Conservation (phyloP, 148 eudicot genomes). For the Fagopyrum tataricum region DNA sequence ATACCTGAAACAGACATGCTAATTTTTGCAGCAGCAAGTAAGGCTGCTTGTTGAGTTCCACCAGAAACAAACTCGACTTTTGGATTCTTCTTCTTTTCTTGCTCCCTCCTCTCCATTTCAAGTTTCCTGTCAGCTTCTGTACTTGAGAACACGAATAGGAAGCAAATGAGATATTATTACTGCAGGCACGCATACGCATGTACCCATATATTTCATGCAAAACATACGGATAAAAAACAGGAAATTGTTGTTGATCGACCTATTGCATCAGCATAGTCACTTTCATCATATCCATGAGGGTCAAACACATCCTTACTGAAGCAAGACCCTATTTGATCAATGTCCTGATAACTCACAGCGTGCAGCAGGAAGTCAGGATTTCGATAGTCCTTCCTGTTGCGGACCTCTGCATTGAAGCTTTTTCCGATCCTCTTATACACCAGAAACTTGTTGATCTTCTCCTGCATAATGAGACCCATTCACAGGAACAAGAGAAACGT, state of each 20-base stretch:
- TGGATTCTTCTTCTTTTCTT: slow-evolving; percentile 73
- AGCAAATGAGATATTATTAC: background rate
- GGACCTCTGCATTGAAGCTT: slow-evolving; percentile 90
- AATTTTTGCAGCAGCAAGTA: slow-evolving; percentile 46
- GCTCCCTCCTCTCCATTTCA: slow-evolving; percentile 86
- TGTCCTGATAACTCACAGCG: slow-evolving; percentile 93
- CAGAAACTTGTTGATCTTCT: slow-evolving; percentile 72
- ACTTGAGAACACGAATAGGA: slow-evolving; percentile 14
- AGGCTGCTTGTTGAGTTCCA: slow-evolving; percentile 48
- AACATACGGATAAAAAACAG: background rate
- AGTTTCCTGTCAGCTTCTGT: slow-evolving; percentile 87
- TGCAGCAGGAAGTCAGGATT: slow-evolving; percentile 96
- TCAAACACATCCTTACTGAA: slow-evolving; percentile 93
- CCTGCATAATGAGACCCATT: slow-evolving; percentile 29
- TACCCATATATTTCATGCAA: background rate
- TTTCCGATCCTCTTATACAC: slow-evolving; percentile 57
- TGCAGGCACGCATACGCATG: background rate
- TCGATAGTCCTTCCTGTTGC: slow-evolving; percentile 88
- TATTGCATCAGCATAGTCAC: slow-evolving; percentile 82
- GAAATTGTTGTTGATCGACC: slow-evolving; percentile 33
- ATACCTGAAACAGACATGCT: slow-evolving; percentile 60
- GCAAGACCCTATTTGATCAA: slow-evolving; percentile 92
- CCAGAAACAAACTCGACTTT: slow-evolving; percentile 74
- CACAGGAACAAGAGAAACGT: background rate
- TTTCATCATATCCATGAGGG: slow-evolving; percentile 91